Evolutionary conservation across 352 stramenopile species (phyloP), one percentile per base, ranked within the genome.

Genomic region (Phytophthora sojae): DNA sequence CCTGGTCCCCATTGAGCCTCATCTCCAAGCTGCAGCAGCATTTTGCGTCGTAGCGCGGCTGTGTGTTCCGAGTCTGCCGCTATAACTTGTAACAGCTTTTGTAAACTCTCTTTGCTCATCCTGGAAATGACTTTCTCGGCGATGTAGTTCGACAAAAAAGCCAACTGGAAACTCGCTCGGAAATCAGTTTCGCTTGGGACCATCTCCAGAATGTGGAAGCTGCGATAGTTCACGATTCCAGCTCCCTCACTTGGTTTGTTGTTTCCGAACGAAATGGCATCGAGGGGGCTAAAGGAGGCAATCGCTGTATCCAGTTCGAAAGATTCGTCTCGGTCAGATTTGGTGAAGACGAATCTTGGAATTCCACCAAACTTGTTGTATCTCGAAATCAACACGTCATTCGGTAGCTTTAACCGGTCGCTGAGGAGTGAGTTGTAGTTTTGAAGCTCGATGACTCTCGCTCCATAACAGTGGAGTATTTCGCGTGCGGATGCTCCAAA

Each of bases 351-450:
- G 8, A n/a, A 53, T 17, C 60, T 30, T 9, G 76, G 59, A 51
- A 51, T 72, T 64, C 51, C 70, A n/a, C 49, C 88, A 6, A 84
- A 92, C 59, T 83, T 80, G 17, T 63, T 91, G 30, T 75, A 96
- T 52, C 79, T 94, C 23, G 83, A 76, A 19, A 71, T 85, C 11
- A 76, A 92, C 14, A 92, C 70, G 25, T 79, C 6, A 2, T 67
- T 37, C 26, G 49, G 6, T 15, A 60, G 12, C 44, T 58, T 39
- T 17, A 67, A 14, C 0, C 53, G 3, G 32, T 32, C 50, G 2
- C 2, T 19, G 3, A 67, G 32, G 4, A 67, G 50, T 1, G 60
- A 51, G 9, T 67, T 67, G 35, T 54, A 67, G 11, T 53, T 17
- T 53, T 53, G 19, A 2, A 60, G 35, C 32, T 67, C 60, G 0